Base-by-base conservation (phyloP, 1,139 yeast species). In the Scheffersomyces lignicola region DNA sequence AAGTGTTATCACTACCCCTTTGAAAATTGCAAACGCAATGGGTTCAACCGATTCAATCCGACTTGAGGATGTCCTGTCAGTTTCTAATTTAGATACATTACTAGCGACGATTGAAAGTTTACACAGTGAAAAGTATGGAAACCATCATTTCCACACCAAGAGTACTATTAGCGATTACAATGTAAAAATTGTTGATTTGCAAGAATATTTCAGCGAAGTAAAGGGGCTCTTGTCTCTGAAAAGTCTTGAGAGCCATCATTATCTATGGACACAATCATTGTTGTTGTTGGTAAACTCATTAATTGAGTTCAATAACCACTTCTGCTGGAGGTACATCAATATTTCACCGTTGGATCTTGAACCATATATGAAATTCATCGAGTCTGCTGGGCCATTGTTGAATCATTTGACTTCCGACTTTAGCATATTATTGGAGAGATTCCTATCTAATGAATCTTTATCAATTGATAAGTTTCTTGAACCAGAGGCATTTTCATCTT, bases 211-310 rank as follows among this genome's bases (percentile, higher is more conserved):
- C 34, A 42, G 42, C 29, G 60, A 51, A 18, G 36, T 43, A 3
- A 36, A 36, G 10, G 40, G 48, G 9, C 24, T 37, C 3, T 44
- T 57, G 3, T 36, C 33, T n/a, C 45, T 47, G 23, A 33, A 41
- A 28, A 41, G 42, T 0, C 27, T 48, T 5, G 33, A 31, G 5
- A 29, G 33, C 5, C 55, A 57, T 34, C 47, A 46, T n/a, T 31
- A 39, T 14, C 37, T 54, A 12, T 58, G 62, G 62, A 20, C 55
- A 6, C 32, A 45, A 3, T 36, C 46, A n/a, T 22, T 54, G n/a
- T 43, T 46, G 13, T 31, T 33, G 14, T 32, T 51, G 25, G 38
- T 40, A 4, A 32, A 36, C 1, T 40, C 34, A 16, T 24, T 53
- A 18, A 36, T 38, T 8, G 33, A 33, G n/a, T 49, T 31, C 33